Conservation (phyloP, 2,329 filamentous ascomycete species). For the Apiospora aurea region DNA sequence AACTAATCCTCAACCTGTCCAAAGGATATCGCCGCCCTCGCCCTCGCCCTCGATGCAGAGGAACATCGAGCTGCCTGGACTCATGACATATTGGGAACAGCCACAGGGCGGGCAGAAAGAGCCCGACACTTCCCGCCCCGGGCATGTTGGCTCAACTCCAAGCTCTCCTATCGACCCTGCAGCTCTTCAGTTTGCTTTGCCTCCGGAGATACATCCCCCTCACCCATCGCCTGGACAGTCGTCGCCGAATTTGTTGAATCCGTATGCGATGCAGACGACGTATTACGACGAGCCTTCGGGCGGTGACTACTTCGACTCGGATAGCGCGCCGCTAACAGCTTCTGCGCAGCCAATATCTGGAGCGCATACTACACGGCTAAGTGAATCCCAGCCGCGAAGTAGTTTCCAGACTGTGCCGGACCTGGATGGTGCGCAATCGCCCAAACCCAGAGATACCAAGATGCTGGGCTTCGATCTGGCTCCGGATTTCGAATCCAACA, state of each 20-base stretch:
- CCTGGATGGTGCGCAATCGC: constrained; percentile 60
- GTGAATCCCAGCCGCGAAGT: constrained; percentile 53
- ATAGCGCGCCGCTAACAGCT: constrained; percentile 64
- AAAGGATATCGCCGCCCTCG: constrained; percentile 35
- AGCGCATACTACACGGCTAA: constrained; percentile 49
- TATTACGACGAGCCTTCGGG: constrained; percentile 51
- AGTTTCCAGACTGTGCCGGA: constrained; percentile 66
- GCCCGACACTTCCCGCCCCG: constrained; percentile 38
- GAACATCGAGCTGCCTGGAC: constrained; percentile 47
- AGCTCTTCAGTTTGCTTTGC: constrained; percentile 61
- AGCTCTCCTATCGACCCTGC: constrained; percentile 61
- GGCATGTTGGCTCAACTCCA: constrained; percentile 39
- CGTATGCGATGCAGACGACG: constrained; percentile 43
- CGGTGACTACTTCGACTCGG: constrained; percentile 59
- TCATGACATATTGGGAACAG: constrained; percentile 62
- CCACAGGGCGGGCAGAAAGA: constrained; percentile 50
- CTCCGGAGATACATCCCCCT: constrained; percentile 55
- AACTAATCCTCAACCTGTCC: constrained; percentile 26
- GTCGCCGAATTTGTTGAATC: constrained; percentile 37
- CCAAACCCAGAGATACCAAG: constrained; percentile 55
- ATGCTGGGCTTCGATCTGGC: constrained; percentile 67
- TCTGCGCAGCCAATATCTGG: constrained; percentile 62
- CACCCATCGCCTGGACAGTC: constrained; percentile 37
- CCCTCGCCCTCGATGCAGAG: constrained; percentile 35
- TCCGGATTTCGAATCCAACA: constrained; percentile 57